phyloP scores from a whole-genome alignment of 345 rosid species.

The Eucalyptus marginata region DNA sequence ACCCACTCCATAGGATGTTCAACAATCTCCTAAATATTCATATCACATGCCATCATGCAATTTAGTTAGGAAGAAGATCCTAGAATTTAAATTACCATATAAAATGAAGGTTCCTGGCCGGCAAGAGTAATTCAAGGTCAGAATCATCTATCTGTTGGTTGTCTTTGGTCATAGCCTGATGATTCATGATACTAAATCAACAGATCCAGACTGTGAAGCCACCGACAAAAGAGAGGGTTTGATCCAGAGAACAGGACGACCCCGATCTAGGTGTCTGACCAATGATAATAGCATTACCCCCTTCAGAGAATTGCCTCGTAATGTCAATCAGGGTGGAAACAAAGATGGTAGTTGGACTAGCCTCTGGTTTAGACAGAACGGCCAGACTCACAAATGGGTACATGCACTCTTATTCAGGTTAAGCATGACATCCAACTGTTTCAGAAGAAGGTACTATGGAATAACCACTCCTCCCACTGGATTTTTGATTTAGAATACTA shows the following conservation, averaged over 20 bases:
- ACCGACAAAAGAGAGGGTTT: not conserved
- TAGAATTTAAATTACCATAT: not conserved
- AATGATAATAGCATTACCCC: not conserved
- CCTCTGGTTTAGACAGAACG: not conserved
- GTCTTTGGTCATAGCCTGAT: not conserved
- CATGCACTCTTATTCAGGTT: not conserved
- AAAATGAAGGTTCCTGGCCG: not conserved
- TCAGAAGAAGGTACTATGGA: not conserved
- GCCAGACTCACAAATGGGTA: not conserved
- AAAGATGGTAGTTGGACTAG: not conserved
- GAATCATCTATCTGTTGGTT: not conserved
- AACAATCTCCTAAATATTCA: not conserved
- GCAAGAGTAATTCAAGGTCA: not conserved
- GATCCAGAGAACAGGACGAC: not conserved
- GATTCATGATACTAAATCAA: not conserved
- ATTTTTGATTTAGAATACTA: not conserved
- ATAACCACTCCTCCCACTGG: not conserved
- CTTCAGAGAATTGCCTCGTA: not conserved
- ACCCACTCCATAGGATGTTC: not conserved
- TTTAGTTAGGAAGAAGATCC: not conserved
- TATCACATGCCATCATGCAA: not conserved
- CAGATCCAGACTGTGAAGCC: not conserved
- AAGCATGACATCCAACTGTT: not conserved
- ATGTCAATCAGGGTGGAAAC: not conserved
- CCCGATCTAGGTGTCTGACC: not conserved